phyloP scores from a whole-genome alignment of 306 rosid genomes.

The Corylus avellana region DNA sequence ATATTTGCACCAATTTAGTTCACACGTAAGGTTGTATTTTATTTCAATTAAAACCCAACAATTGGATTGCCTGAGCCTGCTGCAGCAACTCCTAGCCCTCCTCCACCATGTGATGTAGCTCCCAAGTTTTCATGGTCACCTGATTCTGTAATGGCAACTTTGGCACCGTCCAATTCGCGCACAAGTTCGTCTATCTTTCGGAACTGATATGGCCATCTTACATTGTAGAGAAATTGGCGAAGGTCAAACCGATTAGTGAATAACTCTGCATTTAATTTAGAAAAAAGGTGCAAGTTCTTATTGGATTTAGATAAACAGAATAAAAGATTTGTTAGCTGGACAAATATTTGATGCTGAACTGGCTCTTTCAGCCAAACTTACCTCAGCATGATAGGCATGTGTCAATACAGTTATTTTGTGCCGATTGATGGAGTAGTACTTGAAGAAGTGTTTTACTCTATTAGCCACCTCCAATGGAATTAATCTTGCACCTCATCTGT shows the following conservation, averaged over 20 bases:
- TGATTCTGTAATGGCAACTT: constrained; percentile 40
- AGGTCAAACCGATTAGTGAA: constrained; percentile 89
- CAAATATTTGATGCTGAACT: neutral
- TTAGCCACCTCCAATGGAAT: constrained; percentile 88
- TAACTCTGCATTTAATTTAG: constrained; percentile 64
- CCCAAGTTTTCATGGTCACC: constrained; percentile 39
- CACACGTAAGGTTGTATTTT: neutral
- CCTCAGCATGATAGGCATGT: constrained; percentile 98
- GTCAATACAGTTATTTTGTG: constrained; percentile 92
- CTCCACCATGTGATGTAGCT: constrained; percentile 47
- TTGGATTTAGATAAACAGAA: neutral
- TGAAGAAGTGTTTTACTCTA: constrained; percentile 92
- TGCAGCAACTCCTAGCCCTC: constrained; percentile 93
- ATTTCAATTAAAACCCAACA: constrained; percentile 53
- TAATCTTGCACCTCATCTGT: constrained; percentile 77
- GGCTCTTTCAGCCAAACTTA: constrained; percentile 20
- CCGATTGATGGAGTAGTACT: constrained; percentile 84
- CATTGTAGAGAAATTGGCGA: constrained; percentile 83
- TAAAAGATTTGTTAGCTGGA: neutral
- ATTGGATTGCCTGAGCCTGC: constrained; percentile 93
- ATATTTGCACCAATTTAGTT: neutral
- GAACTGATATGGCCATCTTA: constrained; percentile 94
- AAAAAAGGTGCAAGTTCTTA: neutral
- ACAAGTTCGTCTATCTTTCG: constrained; percentile 81
- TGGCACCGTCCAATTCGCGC: constrained; percentile 49